Percentiles rank a stretch among this genome's conserved stretches.
phyloP scores from a whole-genome alignment of 768 basidiomycete species.

The Panellus pusillus region DNA sequence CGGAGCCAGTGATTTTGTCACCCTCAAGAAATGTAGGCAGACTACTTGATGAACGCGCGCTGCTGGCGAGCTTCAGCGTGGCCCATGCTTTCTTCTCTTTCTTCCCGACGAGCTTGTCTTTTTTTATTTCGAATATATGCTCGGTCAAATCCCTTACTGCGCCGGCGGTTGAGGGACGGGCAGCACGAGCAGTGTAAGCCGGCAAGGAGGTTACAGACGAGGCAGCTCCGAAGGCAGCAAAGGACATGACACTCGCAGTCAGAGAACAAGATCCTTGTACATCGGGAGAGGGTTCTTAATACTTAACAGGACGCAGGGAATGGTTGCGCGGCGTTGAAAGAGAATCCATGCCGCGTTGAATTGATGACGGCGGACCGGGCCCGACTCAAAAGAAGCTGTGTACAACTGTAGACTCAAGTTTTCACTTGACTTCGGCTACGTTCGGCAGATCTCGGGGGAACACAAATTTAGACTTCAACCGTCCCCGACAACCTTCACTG shows the following conservation, averaged over 20 bases:
- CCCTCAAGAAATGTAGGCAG: constrained; percentile 17
- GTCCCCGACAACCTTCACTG: no score
- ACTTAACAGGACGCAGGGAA: no score
- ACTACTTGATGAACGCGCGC: constrained; percentile 5
- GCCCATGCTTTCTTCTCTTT: constrained; percentile 22
- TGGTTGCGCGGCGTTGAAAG: no score
- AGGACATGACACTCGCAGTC: constrained; percentile 9
- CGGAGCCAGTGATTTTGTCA: constrained; percentile 10
- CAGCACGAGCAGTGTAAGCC: constrained; percentile 10
- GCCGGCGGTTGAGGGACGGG: constrained; percentile 15
- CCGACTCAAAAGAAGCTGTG: no score
- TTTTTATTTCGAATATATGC: constrained; percentile 18
- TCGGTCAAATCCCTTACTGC: constrained; percentile 12
- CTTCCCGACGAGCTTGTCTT: neutral
- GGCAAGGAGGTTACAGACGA: constrained; percentile 18
- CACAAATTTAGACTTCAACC: no score
- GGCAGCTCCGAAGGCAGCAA: constrained; percentile 11
- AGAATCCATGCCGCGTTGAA: no score
- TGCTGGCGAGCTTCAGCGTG: constrained; percentile 17
- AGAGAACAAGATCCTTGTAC: constrained; percentile 1
- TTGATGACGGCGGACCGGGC: no score
- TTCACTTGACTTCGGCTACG: no score
- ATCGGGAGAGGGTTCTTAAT: neutral
- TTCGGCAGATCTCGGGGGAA: no score
- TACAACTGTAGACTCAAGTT: no score